Percentiles rank a stretch among this genome's conserved stretches.
Conservation (phyloP, 306 rosid species). For the Prunus padus region DNA sequence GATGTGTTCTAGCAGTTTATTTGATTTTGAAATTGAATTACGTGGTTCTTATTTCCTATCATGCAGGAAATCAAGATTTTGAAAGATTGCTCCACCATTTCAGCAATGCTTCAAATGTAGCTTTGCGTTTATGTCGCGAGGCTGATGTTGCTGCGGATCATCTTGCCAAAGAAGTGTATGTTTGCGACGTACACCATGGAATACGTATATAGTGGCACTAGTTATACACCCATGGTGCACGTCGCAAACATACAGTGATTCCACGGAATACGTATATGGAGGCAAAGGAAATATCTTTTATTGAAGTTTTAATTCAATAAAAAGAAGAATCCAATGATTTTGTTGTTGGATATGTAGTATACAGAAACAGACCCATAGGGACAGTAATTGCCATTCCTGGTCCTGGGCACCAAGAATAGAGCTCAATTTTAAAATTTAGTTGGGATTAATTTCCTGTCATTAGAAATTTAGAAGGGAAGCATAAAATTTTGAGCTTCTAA, state of each 20-base stretch:
- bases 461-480: background rate
- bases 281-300: background rate
- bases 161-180: background rate
- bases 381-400: background rate
- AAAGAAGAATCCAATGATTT: background rate
- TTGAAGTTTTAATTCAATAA: background rate
- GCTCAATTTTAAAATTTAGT: background rate
- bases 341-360: background rate
- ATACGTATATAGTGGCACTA: background rate
- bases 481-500: background rate
- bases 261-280: background rate
- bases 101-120: background rate
- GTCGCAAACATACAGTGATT: too few relatives aligned
- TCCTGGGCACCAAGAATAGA: background rate
- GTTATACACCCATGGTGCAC: background rate
- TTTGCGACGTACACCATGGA: background rate
- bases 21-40: background rate
- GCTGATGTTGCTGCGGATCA: background rate
- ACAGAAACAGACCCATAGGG: background rate
- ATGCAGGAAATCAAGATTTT: background rate
- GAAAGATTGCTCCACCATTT: background rate
- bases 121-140: background rate
- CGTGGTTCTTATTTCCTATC: background rate
- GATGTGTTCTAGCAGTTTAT: background rate
- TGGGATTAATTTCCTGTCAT: background rate